These are phyloP conservation scores for Serendipita vermifera DNA, from an alignment of 768 basidiomycete genomes.

Conservation along the genomic window DNA sequence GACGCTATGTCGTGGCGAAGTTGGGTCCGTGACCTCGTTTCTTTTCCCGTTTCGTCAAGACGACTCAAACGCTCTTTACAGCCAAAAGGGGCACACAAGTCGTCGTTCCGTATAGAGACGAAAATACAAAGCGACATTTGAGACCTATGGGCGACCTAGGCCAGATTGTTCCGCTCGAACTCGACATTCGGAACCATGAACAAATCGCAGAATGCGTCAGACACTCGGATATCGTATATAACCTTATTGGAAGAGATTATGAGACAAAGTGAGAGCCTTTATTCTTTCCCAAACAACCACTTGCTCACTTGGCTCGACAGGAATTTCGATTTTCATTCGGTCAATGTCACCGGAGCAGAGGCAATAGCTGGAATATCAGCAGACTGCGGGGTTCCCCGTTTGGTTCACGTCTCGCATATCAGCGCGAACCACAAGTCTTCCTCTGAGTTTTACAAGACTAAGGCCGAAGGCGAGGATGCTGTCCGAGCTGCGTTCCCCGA, in stretches of 20 bases:
- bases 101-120: conserved; percentile 87
- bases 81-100: conserved; percentile 90
- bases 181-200: conserved; percentile 81
- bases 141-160: conserved; percentile 94
- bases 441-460: conserved; percentile 77
- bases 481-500: conserved; percentile 72
- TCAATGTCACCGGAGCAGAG: conserved; percentile 72
- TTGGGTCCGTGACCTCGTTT: conserved; percentile 45
- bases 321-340: conserved; percentile 74
- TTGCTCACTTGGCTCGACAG: conserved; percentile 28
- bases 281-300: not conserved
- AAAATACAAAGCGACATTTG: conserved; percentile 80
- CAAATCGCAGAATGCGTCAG: conserved; percentile 89
- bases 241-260: conserved; percentile 86
- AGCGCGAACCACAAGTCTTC: conserved; percentile 70
- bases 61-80: conserved; percentile 20
- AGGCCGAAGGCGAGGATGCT: conserved; percentile 78
- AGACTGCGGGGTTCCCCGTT: conserved; percentile 60
- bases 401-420: conserved; percentile 91
- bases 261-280: conserved; percentile 68
- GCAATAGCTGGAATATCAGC: conserved; percentile 76
- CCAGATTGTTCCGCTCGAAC: conserved; percentile 94
- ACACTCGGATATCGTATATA: conserved; percentile 94
- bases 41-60: not conserved
- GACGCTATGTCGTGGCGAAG: conserved; percentile 86